A percentile compares a stretch with the other conserved stretches of the same genome.
Conservation (phyloP, 257 asterid species). For the Solanum medicagineum region DNA sequence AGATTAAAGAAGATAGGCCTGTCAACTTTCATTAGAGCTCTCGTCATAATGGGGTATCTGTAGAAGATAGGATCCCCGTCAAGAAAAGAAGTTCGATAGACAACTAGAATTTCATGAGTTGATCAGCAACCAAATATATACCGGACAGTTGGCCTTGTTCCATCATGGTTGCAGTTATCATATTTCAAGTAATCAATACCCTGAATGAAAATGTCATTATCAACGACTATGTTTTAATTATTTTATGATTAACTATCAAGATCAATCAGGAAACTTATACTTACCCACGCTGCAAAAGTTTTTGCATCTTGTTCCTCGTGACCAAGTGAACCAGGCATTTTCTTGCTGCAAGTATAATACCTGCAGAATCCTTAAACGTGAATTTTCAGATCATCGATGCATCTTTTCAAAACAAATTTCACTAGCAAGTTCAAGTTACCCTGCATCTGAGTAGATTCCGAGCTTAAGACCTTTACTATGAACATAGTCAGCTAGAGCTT, state of each 20-base stretch:
- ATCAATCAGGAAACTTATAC: background rate
- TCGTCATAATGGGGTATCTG: constrained; percentile 83
- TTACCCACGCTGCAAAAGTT: constrained; percentile 81
- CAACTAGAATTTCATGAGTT: background rate
- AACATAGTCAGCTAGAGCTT: constrained; percentile 84
- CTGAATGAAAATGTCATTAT: constrained; percentile 17
- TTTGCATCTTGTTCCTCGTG: constrained; percentile 78
- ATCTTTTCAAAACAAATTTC: background rate
- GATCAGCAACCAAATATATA: background rate
- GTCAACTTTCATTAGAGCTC: constrained; percentile 65
- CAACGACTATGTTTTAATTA: background rate
- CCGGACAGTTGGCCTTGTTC: constrained; percentile 58
- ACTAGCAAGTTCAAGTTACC: constrained; percentile 25
- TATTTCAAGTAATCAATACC: constrained; percentile 92
- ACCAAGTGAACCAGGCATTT: constrained; percentile 94
- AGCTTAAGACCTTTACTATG: constrained; percentile 86
- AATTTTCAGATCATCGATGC: background rate
- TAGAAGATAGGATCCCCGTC: background rate
- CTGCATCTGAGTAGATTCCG: constrained; percentile 92
- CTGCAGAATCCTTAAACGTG: constrained; percentile 21
- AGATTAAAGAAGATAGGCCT: constrained; percentile 71
- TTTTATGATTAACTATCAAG: background rate
- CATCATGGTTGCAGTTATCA: constrained; percentile 72
- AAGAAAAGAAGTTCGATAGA: background rate
- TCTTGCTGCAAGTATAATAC: constrained; percentile 59